phyloP scores from a whole-genome alignment of 2,329 filamentous ascomycete genomes.

The Trichoderma sp. region DNA sequence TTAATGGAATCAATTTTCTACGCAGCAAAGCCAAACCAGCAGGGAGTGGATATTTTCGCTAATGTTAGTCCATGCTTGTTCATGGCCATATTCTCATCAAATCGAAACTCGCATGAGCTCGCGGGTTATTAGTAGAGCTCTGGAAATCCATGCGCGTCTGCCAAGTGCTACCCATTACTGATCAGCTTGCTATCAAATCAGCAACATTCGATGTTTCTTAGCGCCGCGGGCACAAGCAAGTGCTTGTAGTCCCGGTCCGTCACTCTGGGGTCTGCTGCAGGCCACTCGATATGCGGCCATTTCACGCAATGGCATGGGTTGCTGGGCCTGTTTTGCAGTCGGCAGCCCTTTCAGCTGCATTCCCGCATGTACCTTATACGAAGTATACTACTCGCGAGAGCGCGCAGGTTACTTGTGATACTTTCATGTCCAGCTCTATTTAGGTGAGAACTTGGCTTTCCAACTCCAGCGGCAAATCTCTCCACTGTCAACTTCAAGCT shows the following conservation, averaged over 20 bases:
- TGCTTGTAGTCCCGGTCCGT: background rate
- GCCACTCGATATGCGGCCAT: constrained; percentile 2
- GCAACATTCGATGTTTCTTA: background rate
- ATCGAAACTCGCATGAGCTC: background rate
- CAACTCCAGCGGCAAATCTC: background rate
- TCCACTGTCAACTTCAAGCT: background rate
- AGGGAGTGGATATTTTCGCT: background rate
- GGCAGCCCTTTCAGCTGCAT: background rate
- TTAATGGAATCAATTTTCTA: background rate
- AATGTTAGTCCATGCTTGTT: background rate
- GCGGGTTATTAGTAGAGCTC: background rate
- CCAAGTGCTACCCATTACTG: background rate
- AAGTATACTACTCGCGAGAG: background rate
- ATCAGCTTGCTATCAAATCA: background rate
- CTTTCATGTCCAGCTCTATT: background rate
- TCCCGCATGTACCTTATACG: background rate
- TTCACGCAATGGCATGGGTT: constrained; percentile 1
- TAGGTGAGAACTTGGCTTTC: background rate
- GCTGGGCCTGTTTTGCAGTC: background rate
- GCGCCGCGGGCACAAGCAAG: background rate
- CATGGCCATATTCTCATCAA: background rate
- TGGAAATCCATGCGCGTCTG: background rate
- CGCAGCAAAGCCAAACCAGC: background rate
- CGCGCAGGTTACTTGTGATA: background rate
- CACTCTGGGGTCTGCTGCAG: background rate